Base-by-base conservation (phyloP, 768 basidiomycete species). In the Goffeauzyma gilvescens region DNA sequence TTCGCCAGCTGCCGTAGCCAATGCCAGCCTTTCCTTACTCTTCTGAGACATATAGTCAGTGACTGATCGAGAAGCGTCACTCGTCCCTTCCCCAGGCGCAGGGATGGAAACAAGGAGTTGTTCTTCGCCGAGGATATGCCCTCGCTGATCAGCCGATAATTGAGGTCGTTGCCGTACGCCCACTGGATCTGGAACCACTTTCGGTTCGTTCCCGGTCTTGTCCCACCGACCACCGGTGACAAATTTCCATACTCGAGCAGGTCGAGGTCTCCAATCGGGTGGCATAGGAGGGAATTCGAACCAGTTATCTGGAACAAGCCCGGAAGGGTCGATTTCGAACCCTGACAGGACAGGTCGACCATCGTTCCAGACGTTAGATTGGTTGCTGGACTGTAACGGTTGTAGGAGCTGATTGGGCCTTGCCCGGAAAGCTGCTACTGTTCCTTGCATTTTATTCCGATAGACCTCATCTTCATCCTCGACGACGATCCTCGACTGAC, bases 11-110 rank as follows among this genome's bases (percentile, higher is more conserved):
- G 50, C 41, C 9, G 60, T 54, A 20, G 63, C 33, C 1, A 54
- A 39, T 5, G 64, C 64, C n/a, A 98, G 70, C 5, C 89, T 77
- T 46, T 93, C 87, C 43, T 76, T 74, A 54, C 90, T 85, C 55
- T 87, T 89, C 50, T 79, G 74, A 0, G 93, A 90, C 59, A 96
- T 75, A 59, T 77, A 96, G 33, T 96, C 89, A 59, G 90, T 95
- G 13, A 98, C 74, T 0, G 90, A 95, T 44, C 59, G 63, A n/a
- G n/a, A n/a, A n/a, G n/a, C n/a, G n/a, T n/a, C n/a, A n/a, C n/a
- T n/a, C n/a, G n/a, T n/a, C n/a, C n/a, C n/a, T n/a, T n/a, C n/a
- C n/a, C n/a, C n/a, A n/a, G n/a, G n/a, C 17, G 53, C 53, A 2
- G 81, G 74, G n/a, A n/a, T n/a, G n/a, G n/a, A n/a, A 3, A 75